A percentile compares a stretch with the other conserved stretches of the same genome.
Conservation (phyloP, 2,329 filamentous ascomycete genomes). For the Arthroderma uncinatum region DNA sequence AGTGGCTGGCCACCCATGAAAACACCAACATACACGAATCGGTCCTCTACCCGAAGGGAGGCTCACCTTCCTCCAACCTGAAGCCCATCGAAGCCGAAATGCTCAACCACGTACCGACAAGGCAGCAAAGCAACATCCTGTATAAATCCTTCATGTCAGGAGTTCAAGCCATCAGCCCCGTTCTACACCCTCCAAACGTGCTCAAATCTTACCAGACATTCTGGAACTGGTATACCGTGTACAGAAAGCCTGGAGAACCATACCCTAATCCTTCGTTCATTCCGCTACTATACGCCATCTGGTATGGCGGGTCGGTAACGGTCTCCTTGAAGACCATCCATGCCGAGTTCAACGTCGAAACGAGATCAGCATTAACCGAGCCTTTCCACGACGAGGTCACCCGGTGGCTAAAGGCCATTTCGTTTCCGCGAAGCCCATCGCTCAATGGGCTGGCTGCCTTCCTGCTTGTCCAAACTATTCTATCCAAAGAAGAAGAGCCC, state of each 20-base stretch:
- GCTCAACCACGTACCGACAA: conserved; percentile 33
- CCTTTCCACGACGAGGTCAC: conserved; percentile 35
- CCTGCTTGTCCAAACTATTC: conserved; percentile 37
- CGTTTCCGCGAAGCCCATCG: conserved; percentile 37
- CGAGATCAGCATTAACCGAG: conserved; percentile 29
- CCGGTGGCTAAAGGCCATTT: conserved; percentile 32
- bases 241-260: conserved; percentile 26
- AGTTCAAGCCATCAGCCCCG: conserved; percentile 36
- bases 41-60: conserved; percentile 18
- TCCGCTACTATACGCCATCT: conserved; percentile 37
- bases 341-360: conserved; percentile 29
- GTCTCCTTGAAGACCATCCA: conserved; percentile 33
- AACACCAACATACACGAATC: background rate
- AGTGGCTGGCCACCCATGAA: background rate
- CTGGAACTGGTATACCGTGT: conserved; percentile 37
- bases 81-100: conserved; percentile 30
- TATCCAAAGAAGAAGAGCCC: conserved; percentile 40
- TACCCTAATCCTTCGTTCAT: conserved; percentile 34
- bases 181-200: conserved; percentile 35
- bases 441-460: conserved; percentile 38
- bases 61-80: conserved; percentile 27
- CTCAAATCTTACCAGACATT: conserved; percentile 34
- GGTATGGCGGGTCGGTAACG: conserved; percentile 39
- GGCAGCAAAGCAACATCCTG: conserved; percentile 36
- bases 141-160: conserved; percentile 39